A percentile compares a stretch with the other conserved stretches of the same genome.
phyloP scores from a whole-genome alignment of 2,329 filamentous ascomycete species.

The Microcera coccophila region DNA sequence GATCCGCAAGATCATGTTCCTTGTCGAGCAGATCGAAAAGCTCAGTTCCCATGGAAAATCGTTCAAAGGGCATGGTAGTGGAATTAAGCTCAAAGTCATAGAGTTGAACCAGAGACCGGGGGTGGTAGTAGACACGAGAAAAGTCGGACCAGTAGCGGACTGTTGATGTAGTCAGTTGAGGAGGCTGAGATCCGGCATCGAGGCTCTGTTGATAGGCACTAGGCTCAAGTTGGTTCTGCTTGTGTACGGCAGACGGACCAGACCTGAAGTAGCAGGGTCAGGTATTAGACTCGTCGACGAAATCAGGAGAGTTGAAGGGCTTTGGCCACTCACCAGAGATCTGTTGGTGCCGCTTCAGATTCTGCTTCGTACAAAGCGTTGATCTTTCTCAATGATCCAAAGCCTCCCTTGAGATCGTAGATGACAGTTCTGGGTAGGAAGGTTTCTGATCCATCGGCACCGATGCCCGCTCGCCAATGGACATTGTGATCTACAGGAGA shows the following conservation, averaged over 20 bases:
- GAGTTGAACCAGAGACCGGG: slow-evolving; percentile 78
- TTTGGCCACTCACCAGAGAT: slow-evolving; percentile 33
- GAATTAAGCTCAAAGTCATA: slow-evolving; percentile 84
- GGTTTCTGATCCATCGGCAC: slow-evolving; percentile 80
- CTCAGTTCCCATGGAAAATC: slow-evolving; percentile 78
- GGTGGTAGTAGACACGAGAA: slow-evolving; percentile 88
- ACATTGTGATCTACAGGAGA: slow-evolving; percentile 53
- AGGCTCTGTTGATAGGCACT: slow-evolving; percentile 77
- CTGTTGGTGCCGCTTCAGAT: slow-evolving; percentile 30
- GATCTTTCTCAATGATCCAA: slow-evolving; percentile 81
- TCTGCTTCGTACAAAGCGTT: slow-evolving; percentile 77
- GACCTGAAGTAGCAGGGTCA: too few relatives aligned
- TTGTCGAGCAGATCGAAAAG: slow-evolving; percentile 69
- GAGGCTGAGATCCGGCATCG: slow-evolving; percentile 65
- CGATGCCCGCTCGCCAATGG: slow-evolving; percentile 81
- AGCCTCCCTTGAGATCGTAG: slow-evolving; percentile 92
- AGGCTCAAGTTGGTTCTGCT: slow-evolving; percentile 61
- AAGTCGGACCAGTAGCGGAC: slow-evolving; percentile 98
- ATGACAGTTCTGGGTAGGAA: slow-evolving; percentile 88
- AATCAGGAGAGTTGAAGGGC: neutral
- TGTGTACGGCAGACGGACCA: slow-evolving; percentile 64
- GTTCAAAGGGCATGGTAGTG: slow-evolving; percentile 79
- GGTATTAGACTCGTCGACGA: neutral
- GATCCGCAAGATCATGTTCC: slow-evolving; percentile 82
- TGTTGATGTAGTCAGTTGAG: slow-evolving; percentile 61